Base-by-base conservation (phyloP, 2,329 filamentous ascomycete genomes). In the Curvularia verruculosa region DNA sequence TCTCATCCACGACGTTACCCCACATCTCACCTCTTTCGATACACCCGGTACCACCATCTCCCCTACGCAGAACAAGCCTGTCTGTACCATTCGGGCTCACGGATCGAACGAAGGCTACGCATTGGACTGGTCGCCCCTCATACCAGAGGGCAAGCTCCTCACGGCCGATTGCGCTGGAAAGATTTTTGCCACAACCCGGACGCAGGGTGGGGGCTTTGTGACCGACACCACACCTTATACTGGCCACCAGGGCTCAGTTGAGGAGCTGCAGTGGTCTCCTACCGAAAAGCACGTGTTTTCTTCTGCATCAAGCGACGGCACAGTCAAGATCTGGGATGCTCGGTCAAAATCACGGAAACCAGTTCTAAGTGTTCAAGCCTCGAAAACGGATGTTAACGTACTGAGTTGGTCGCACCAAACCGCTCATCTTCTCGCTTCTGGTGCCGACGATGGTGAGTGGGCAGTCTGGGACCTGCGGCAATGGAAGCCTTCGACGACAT, bases 191-290 rank as follows among this genome's bases (percentile, higher is more conserved):
- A 97, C 94, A 1, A 92, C 91, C 7, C 85, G 91, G 55, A 93
- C 89, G 49, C 91, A 95, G 72, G 92, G 91, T 57, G 95, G 93
- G 50, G 90, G 90, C 61, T 98, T 92, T 84, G 89, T 91, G 18
- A 96, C 92, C 5, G 93, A 97, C 75, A 90, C 85, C 12, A 85
- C 90, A 41, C 83, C 94, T 1, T 96, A 96, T 79, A 86, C 86
- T 21, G 94, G 93, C 49, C 95, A 99, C 81, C 85, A 84, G 8
- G 86, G 88, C 72, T 94, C 90, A 49, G 87, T 99, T 15, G 95
- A 99, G 81, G 95, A 99, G 74, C 82, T 99, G 24, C 94, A 98
- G 78, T 99, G 95, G 95, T 96, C 91, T 49, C 95, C 95, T 0
- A 91, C 88, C 18, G 95, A 99, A 80, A 87, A 87, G 61, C 93